Percentiles rank a stretch among this genome's conserved stretches.
phyloP scores from a whole-genome alignment of 495 filamentous ascomycete genomes.

The Trichoderma virens region DNA sequence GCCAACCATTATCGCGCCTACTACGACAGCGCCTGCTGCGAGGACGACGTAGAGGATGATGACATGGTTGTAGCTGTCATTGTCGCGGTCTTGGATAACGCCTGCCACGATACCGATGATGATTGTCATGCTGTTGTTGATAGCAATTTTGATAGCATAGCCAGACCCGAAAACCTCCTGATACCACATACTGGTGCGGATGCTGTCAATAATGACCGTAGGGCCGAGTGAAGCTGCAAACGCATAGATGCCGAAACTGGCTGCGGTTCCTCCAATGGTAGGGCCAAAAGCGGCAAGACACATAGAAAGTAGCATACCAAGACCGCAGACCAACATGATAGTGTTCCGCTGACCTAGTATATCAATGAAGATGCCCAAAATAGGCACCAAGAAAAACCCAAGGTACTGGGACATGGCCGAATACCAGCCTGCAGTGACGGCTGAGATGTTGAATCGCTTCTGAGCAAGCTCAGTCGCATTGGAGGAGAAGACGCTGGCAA shows the following conservation, averaged over 20 bases:
- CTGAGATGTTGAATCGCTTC: constrained; percentile 32
- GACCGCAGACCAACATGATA: constrained; percentile 32
- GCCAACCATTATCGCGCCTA: constrained; percentile 17
- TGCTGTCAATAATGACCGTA: constrained; percentile 37
- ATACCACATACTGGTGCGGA: constrained; percentile 37
- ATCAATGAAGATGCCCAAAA: constrained; percentile 38
- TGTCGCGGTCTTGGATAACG: constrained; percentile 35
- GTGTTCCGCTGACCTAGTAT: constrained; percentile 34
- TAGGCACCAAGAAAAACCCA: constrained; percentile 39
- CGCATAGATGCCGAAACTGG: constrained; percentile 38
- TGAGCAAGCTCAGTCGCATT: constrained; percentile 40
- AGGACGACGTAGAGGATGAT: constrained; percentile 36
- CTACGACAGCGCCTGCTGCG: constrained; percentile 22
- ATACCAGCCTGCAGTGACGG: constrained; percentile 39
- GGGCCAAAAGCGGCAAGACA: constrained; percentile 30
- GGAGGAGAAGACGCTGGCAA: constrained; percentile 31
- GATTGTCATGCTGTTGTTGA: constrained; percentile 40
- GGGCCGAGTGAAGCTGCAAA: constrained; percentile 33
- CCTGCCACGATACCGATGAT: constrained; percentile 38
- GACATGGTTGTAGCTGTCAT: constrained; percentile 32
- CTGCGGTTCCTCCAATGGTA: constrained; percentile 29
- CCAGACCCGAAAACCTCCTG: constrained; percentile 39
- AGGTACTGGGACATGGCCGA: constrained; percentile 36
- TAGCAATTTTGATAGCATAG: constrained; percentile 37
- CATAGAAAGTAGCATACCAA: constrained; percentile 36